Conservation (phyloP, 2,329 filamentous ascomycete genomes). For the Phialophora chinensis region DNA sequence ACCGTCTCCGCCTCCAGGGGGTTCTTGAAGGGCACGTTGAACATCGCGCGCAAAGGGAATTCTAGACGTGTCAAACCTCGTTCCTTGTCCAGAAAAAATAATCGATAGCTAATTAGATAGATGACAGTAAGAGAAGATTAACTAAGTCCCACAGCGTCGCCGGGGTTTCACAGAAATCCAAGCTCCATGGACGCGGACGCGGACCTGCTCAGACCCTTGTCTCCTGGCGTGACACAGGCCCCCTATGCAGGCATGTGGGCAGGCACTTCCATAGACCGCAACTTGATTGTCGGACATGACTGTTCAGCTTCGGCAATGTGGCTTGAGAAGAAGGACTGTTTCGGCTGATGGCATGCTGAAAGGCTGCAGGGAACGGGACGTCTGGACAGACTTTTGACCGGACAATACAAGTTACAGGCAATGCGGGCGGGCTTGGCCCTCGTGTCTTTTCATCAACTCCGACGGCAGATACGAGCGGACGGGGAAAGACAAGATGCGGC, state of each 20-base stretch:
- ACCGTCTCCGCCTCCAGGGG: conserved; percentile 8
- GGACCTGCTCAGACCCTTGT: too few relatives aligned
- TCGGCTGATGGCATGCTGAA: background rate
- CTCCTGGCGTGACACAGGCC: too few relatives aligned
- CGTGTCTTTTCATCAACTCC: background rate
- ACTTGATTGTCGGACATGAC: background rate
- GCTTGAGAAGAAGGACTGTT: background rate
- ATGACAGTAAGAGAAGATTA: background rate
- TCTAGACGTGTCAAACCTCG: background rate
- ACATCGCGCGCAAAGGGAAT: background rate
- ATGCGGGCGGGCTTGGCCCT: background rate
- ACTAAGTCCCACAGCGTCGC: background rate
- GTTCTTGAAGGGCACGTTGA: conserved; percentile 6
- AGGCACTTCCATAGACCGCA: background rate
- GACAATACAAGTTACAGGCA: too few relatives aligned
- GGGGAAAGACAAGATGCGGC: background rate
- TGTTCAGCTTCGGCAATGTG: background rate
- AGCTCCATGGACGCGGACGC: background rate
- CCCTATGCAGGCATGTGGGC: background rate
- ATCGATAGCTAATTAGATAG: background rate
- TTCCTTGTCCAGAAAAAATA: background rate
- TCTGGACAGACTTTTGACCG: too few relatives aligned
- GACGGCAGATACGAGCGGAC: background rate
- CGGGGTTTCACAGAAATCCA: background rate
- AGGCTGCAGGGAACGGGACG: too few relatives aligned